Conservation (phyloP, 2,329 filamentous ascomycete genomes). For the Thelonectria rubi region DNA sequence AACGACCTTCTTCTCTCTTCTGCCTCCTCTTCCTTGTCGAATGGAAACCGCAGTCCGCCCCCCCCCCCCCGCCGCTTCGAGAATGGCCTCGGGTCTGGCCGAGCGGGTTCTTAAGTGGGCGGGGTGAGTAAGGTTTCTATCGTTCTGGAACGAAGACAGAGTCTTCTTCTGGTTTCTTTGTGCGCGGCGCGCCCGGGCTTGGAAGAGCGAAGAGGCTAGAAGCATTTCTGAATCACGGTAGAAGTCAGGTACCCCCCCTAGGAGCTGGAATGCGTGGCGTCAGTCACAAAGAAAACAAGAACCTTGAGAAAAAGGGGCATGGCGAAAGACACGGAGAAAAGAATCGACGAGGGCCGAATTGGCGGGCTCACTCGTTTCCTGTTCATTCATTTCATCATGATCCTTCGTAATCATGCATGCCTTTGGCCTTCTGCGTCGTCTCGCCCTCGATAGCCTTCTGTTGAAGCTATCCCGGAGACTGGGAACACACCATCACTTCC, state of each 20-base stretch:
- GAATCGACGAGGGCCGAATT: not conserved
- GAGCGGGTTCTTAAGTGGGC: not conserved
- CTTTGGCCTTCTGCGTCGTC: not conserved
- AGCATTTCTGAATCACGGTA: too few relatives aligned
- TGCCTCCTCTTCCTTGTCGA: too few relatives aligned
- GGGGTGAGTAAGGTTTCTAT: too few relatives aligned
- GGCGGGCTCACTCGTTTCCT: constrained; percentile 3
- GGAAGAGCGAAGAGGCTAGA: too few relatives aligned
- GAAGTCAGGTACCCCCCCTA: too few relatives aligned
- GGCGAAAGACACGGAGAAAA: not conserved
- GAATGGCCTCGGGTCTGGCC: not conserved
- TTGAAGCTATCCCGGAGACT: not conserved
- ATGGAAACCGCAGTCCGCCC: too few relatives aligned
- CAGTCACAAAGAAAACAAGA: too few relatives aligned
- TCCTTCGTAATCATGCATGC: not conserved
- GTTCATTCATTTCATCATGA: not conserved
- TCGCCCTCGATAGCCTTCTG: not conserved
- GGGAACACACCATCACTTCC: not conserved
- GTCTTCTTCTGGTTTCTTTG: too few relatives aligned
- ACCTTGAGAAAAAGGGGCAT: not conserved
- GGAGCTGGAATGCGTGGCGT: too few relatives aligned
- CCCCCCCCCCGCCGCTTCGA: not conserved
- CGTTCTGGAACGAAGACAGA: not conserved
- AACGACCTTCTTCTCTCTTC: not conserved
- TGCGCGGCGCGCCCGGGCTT: too few relatives aligned